A percentile compares a stretch with the other conserved stretches of the same genome.
Evolutionary conservation across 495 filamentous ascomycete species (phyloP).

Genomic region (Baudoinia panamericana): DNA sequence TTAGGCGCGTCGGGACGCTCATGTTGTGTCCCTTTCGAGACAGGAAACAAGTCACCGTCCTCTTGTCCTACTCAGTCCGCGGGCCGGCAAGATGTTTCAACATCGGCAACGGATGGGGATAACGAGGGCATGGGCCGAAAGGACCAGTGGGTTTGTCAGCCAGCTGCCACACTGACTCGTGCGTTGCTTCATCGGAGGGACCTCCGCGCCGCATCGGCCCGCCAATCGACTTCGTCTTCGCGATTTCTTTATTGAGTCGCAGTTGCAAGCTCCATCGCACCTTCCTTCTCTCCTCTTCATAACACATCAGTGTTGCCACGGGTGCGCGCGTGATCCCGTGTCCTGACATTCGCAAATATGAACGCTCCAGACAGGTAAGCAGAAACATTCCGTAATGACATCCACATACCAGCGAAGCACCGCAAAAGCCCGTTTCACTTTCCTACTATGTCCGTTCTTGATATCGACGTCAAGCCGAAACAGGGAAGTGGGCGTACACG

Average conservation of each 20-base stretch:
- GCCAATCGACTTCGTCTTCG: not conserved
- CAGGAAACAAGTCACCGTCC: too few species aligned
- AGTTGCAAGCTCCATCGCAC: not conserved
- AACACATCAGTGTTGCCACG: not conserved
- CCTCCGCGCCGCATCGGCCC: not conserved
- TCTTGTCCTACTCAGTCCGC: too few species aligned
- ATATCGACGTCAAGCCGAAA: constrained; percentile 1
- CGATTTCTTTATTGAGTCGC: too few species aligned
- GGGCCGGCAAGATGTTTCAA: too few species aligned
- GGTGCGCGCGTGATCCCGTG: too few species aligned
- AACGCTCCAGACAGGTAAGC: constrained; percentile 60
- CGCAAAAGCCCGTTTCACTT: constrained; percentile 15
- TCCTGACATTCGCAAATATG: constrained; percentile 33
- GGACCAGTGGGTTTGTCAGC: too few species aligned
- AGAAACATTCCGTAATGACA: constrained; percentile 5
- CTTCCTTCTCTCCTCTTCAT: constrained; percentile 13
- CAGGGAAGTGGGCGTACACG: constrained; percentile 2
- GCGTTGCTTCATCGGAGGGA: not conserved
- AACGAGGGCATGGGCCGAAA: too few species aligned
- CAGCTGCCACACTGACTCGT: not conserved
- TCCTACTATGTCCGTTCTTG: constrained; percentile 1
- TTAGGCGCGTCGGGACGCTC: too few species aligned
- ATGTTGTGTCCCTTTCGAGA: too few species aligned
- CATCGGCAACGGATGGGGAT: too few species aligned
- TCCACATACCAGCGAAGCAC: constrained; percentile 3